phyloP scores from a whole-genome alignment of 306 rosid genomes.

The Trichosanthes cucumerina region DNA sequence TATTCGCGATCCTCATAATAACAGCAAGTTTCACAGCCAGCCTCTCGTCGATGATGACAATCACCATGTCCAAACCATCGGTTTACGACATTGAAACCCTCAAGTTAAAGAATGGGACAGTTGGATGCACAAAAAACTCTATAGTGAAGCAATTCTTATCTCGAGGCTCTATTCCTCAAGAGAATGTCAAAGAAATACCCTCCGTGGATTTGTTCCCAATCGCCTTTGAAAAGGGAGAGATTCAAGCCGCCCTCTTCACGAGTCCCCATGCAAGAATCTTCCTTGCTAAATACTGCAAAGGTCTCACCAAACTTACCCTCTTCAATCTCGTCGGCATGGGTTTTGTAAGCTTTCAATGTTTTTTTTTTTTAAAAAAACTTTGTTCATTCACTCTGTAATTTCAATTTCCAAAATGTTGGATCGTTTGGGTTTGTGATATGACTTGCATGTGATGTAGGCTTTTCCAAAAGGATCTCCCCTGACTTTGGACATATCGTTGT shows the following conservation, averaged over 20 bases:
- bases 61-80: constrained; percentile 33
- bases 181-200: constrained; percentile 32
- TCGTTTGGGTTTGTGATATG: background rate
- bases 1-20: constrained; percentile 33
- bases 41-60: constrained; percentile 42
- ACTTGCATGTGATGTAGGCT: constrained; percentile 8
- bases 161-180: constrained; percentile 2
- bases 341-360: constrained; percentile 31
- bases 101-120: constrained; percentile 13
- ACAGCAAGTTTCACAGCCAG: constrained; percentile 41
- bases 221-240: too few species aligned
- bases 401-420: too few species aligned
- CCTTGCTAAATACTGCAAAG: constrained; percentile 38
- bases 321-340: constrained; percentile 42
- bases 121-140: constrained; percentile 24
- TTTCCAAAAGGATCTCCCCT: constrained; percentile 28
- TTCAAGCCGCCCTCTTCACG: constrained; percentile 31
- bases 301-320: constrained; percentile 17
- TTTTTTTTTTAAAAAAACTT: too few species aligned
- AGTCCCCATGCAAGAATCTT: constrained; percentile 49
- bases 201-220: too few species aligned
- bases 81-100: constrained; percentile 31
- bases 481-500: constrained; percentile 23
- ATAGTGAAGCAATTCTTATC: too few species aligned
- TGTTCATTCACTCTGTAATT: too few species aligned